Evolutionary conservation across 106 monocot genomes (phyloP).

Genomic region (Triglochin maritima): DNA sequence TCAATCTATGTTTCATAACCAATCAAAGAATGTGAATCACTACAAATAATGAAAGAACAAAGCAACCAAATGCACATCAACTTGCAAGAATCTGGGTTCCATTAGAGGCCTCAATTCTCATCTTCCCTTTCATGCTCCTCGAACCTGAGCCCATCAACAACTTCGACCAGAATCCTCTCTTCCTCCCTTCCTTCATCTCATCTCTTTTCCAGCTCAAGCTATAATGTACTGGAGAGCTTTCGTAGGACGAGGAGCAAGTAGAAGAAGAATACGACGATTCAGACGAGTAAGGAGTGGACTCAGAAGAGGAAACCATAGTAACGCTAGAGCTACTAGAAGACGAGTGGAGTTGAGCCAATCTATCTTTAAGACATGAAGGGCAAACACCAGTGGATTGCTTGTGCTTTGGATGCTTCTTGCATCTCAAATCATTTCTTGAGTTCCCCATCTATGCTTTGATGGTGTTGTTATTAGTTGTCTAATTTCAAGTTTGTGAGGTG

Average conservation of each 20-base stretch:
- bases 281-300: neutral
- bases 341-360: constrained; percentile 1
- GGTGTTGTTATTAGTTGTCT: neutral
- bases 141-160: neutral
- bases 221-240: neutral
- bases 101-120: no score
- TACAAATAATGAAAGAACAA: no score
- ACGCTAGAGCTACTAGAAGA: neutral
- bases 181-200: neutral
- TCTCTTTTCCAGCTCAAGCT: neutral
- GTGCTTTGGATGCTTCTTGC: constrained; percentile 19
- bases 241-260: neutral
- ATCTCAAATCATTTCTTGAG: constrained; percentile 10
- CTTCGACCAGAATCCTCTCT: constrained; percentile 17
- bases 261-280: constrained; percentile 4
- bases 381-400: constrained; percentile 13
- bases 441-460: neutral
- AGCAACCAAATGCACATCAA: no score
- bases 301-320: neutral
- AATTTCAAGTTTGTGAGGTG: no score
- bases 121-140: neutral
- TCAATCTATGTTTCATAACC: no score
- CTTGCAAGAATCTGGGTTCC: no score
- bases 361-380: constrained; percentile 12
- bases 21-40: no score